Evolutionary conservation across 768 basidiomycete genomes (phyloP), one percentile per base, ranked within the genome.

Genomic region (Candolleomyces eurysporus): DNA sequence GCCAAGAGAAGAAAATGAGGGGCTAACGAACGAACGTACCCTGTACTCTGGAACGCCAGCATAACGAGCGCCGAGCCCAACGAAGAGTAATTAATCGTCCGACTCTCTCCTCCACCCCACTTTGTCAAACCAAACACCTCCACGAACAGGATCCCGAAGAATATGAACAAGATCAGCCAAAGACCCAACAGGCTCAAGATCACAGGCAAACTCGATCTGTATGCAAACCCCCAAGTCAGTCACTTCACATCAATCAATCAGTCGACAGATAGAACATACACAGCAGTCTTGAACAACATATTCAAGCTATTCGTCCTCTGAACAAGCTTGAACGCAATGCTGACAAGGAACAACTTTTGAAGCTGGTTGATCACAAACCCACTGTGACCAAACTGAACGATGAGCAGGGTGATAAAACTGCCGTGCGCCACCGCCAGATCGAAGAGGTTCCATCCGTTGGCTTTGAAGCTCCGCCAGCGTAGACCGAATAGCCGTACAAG

Each of bases 391-490:
- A 90, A 82, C 5, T 82, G 82, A 45, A 92, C 85, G 21, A 91
- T 76, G 31, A 96, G 69, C 0, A 92, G 96, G 1, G 95, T 95
- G 45, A 87, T 80, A 67, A 96, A 86, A 66, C 90, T 92, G 6
- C 96, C 96, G 3, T 76, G 78, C 17, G 94, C 87, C 26, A 92
- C 88, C 14, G 92, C 67, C 48, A 95, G 74, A 66, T 98, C 96
- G 73, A 96, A 98, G 1, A 94, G 67, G 69, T 96, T 97, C 96
- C 96, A 98, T 6, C 95, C 93, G 65, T 95, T 93, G 32, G 87
- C 85, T n/a, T 82, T 81, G 79, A 92, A 97, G 70, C 89, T 91
- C 16, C 72, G 72, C 86, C 88, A 89, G 1, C 96, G 95, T 2
- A 98, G 82, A 1, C 96, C 96, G 66, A 82, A 86, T 48, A 89